Base-by-base conservation (phyloP, 1,284 basidiomycete species). In the Vanrija pseudolonga region DNA sequence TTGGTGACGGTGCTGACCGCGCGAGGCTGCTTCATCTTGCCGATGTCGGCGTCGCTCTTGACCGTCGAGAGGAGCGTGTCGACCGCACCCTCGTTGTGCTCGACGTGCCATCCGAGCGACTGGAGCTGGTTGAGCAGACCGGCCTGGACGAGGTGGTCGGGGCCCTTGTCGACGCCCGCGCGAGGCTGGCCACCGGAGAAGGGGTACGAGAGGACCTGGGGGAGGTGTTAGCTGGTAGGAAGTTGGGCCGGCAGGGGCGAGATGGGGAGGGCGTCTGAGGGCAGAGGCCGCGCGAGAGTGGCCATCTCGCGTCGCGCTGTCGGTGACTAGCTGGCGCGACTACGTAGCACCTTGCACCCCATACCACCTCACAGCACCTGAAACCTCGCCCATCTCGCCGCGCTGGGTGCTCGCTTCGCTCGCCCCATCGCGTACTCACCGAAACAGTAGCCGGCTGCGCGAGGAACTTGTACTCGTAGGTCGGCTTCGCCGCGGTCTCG, bases 91-190 rank as follows among this genome's bases (percentile, higher is more conserved):
- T 89, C 88, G 61, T 92, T 85, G 71, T 95, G 93, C 47, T 85
- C 77, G 66, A 97, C 92, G 23, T 85, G 80, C 91, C 92, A 98
- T 46, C 91, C 93, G 23, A 98, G 84, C 12, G 79, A 79, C 49
- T 82, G 74, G 48, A 96, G 82, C 72, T 95, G 90, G 17, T 84
- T 73, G 45, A 88, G 72, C 47, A 97, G 83, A 1, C 93, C 93
- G 3, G 89, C 88, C 72, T 89, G 78, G 51, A 96, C 85, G 59
- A 97, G 82, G 66, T 85, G 84, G 64, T 92, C 90, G 5, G 93
- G 92, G 38, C 88, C 93, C 63, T 85, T 81, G 77, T 97, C 93
- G n/a, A 96, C 92, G 32, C 93, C 94, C 23, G 83, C 72, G 73
- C 83, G 85, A 17, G 87, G 81, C 87, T 77, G 77, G 42, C 77